Evolutionary conservation across 208 protist genomes (phyloP), one percentile per base, ranked within the genome.

Genomic region (Trypanosomatidae sp.): DNA sequence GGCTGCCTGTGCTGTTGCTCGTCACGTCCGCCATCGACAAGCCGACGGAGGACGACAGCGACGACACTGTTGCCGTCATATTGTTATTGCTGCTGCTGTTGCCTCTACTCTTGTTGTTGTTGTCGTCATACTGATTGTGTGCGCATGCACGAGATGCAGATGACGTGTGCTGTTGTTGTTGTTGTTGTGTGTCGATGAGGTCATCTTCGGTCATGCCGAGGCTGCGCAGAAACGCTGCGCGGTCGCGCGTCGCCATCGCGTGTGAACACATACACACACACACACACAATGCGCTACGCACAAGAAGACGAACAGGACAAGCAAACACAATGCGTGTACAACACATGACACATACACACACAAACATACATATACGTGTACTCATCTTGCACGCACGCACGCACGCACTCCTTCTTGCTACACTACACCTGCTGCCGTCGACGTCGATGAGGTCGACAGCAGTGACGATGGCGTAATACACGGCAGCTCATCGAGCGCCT

Each of bases 121-220:
- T 39, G 8, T 40, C 32, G 6, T 49, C 24, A 33, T 27, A 20
- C 42, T 5, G n/a, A 8, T 46, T 13, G 7, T 7, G 10, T 22
- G 8, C 11, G 11, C 20, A 43, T 25, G 11, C 10, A n/a, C 18
- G 11, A 43, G 11, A n/a, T 35, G 11, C 30, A n/a, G 30, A 35
- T 35, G 30, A 35, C 30, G 11, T 35, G 30, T n/a, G 11, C 30
- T 11, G 11, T 11, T 35, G 30, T 35, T 11, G n/a, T 35, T 26
- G 28, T 20, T 45, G 33, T 16, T 57, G 60, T 1, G 81, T 75
- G 53, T 85, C 70, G 7, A 47, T 33, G 8, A 93, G 50, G 48
- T 93, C 84, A 4, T 82, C 74, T 8, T 48, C 47, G 0, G 71
- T 72, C 16, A 93, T 78, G 7, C 84, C 84, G 52, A 93, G 71